Base-by-base conservation (phyloP, 1,139 yeast genomes). In the Geotrichum klebahnii region DNA sequence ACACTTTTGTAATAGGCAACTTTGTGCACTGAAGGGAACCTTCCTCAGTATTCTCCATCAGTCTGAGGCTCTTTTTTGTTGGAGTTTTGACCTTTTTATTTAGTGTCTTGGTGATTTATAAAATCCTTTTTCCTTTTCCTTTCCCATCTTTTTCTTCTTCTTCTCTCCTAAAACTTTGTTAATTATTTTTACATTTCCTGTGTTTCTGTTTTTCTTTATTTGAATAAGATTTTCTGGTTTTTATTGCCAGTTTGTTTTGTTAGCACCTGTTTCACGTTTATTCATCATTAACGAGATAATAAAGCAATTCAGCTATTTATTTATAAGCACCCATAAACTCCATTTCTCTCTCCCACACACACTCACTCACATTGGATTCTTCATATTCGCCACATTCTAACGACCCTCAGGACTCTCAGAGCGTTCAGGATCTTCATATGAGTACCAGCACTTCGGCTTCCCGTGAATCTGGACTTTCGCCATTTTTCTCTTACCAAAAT, bases 291-390 rank as follows among this genome's bases (percentile, higher is more conserved):
- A 33, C 19, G n/a, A n/a, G n/a, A n/a, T n/a, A n/a, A n/a, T n/a
- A n/a, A n/a, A n/a, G 10, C 31, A 28, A 8, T 12, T 8, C 12
- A 8, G 10, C 12, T 28, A 12, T 12, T 8, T 28, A 28, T 28
- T 28, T 28, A 28, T 28, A 28, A 28, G 8, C 31, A 28, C 12
- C 8, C 31, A 28, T 28, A 12, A n/a, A n/a, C n/a, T n/a, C n/a
- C n/a, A n/a, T n/a, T n/a, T n/a, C n/a, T n/a, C n/a, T n/a, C n/a
- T n/a, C n/a, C n/a, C n/a, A n/a, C n/a, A n/a, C n/a, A n/a, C n/a
- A n/a, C n/a, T n/a, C n/a, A n/a, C n/a, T 22, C 43, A 39, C 43
- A 31, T 39, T 39, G 43, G 20, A 26, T 28, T 28, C 17, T 28
- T 34, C 16, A 39, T 16, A 9, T 28, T 39, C 20, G 43, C 43